Evolutionary conservation across 768 basidiomycete genomes (phyloP), one percentile per base, ranked within the genome.

Genomic region (Lactarius sp.): DNA sequence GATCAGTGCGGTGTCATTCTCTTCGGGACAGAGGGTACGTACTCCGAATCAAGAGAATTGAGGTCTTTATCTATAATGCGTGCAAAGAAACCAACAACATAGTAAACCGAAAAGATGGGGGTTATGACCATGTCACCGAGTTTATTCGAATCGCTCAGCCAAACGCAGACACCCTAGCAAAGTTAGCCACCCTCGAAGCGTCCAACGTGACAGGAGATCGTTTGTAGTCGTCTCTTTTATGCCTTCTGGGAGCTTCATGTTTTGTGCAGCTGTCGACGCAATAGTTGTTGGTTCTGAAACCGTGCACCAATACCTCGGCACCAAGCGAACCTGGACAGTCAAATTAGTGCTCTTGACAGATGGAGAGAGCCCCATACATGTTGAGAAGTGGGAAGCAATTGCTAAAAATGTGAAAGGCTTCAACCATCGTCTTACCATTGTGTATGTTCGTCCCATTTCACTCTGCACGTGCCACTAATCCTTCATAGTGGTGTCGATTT

Each of bases 1-100:
- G 95, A 96, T 71, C 86, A 92, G 71, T 92, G 93, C 71, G 92
- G 93, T n/a, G 83, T 98, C 34, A 81, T 97, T 52, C 75, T 87
- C 3, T 94, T 93, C 70, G 95, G 92, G n/a, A 84, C 88, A 2
- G 85, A 92, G 73, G 83, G 93, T 83, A 34, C 56, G 69, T 80
- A 10, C 54, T 12, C 57, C 37, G 20, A 22, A 20, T 56, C n/a
- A 20, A n/a, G 47, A 47, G 34, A 27, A 22, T 7, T 33, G 33
- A 34, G 44, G 20, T 20, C 34, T 22, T 56, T 34, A 44, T 13
- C 13, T 49, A 10, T 12, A 37, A 50, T 46, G 51, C 46, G 12
- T 50, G 22, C 44, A 55, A 58, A 89, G 88, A 81, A 55, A 91
- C 88, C 20, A 74, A 81, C 60, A 93, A 92, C 66, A 73, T 83